Base-by-base conservation (phyloP, 495 filamentous ascomycete genomes). In the Cercophora scortea region DNA sequence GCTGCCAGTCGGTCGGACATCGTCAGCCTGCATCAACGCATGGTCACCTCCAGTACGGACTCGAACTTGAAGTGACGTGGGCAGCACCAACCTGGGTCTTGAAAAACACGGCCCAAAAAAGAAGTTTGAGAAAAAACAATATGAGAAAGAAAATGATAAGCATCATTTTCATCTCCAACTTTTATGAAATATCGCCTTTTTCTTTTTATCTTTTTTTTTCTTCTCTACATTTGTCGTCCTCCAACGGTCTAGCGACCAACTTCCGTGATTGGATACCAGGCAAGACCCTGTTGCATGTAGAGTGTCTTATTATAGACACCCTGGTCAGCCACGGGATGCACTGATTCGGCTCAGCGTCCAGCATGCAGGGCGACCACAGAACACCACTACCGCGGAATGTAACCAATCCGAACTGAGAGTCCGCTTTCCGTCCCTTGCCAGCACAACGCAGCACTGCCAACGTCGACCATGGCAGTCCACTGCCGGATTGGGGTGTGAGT, bases 261-360 rank as follows among this genome's bases (percentile, higher is more conserved):
- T 12, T 19, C n/a, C 13, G 13, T 57, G 50, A 45, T 42, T 52
- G 35, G 54, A 13, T 42, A 13, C 9, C 33, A 35, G 16, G 32
- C 13, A 25, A 57, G 41, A 32, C 13, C 40, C 35, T 44, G 12
- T 52, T 56, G 57, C 57, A 60, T 56, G 50, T 42, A 40, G 47
- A 15, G n/a, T 48, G 45, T 45, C 49, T 56, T 56, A 60, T 56
- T 55, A 60, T 60, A 60, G 57, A 59, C 53, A 53, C 53, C 57
- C 57, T 40, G 11, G 57, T 53, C 57, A 52, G 49, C 49, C 52
- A 34, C 15, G 4, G 45, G 52, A 51, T 49, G 48, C 52, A 55
- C 45, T 40, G 45, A 45, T 40, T 52, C 52, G 56, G 56, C 51
- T 54, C 43, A 50, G 56, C 40, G 36, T 33, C 44, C n/a, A 45